Conservation (phyloP, 2,329 filamentous ascomycete genomes). For the Diaporthe sp. region DNA sequence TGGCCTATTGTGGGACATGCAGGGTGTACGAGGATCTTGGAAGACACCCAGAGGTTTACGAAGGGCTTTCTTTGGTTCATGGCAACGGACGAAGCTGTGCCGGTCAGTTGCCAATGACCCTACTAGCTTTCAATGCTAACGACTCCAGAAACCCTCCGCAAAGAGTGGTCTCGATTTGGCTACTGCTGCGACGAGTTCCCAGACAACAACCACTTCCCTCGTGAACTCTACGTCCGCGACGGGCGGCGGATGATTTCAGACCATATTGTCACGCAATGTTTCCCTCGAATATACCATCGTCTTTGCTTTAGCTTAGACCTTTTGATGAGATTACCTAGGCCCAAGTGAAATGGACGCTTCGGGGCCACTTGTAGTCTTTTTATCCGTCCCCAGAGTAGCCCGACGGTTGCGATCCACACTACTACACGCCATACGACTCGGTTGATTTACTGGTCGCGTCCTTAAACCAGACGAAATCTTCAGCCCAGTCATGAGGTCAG, state of each 20-base stretch:
- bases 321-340: no score
- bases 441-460: no score
- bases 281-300: no score
- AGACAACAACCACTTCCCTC: constrained; percentile 41
- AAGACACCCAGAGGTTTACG: neutral
- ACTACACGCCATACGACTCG: no score
- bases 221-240: constrained; percentile 43
- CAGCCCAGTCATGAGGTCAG: no score
- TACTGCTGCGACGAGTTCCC: constrained; percentile 42
- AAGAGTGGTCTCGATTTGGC: constrained; percentile 38
- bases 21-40: neutral
- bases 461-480: no score
- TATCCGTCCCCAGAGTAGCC: no score
- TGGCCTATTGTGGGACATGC: neutral
- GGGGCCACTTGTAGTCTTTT: no score
- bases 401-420: no score
- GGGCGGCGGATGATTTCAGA: constrained; percentile 34
- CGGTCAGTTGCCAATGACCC: neutral
- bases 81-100: neutral
- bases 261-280: neutral
- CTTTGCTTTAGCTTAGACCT: no score
- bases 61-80: neutral
- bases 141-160: constrained; percentile 5
- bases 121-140: neutral
- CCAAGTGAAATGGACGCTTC: no score